These are phyloP conservation scores for Penicillium tannophilum DNA, from an alignment of 495 filamentous ascomycete species.

Conservation along the genomic window DNA sequence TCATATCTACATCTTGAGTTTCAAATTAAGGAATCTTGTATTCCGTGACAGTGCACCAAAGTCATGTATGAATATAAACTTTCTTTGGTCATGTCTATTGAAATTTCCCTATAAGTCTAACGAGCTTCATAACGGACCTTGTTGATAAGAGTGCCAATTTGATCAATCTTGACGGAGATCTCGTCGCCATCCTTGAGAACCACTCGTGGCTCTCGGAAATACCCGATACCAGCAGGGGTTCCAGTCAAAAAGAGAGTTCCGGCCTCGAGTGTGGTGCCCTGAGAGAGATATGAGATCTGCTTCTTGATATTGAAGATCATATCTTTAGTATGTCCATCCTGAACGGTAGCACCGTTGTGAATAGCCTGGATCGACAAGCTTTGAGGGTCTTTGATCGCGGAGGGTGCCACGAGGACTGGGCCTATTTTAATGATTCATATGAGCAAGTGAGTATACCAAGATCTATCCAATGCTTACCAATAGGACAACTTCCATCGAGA, in stretches of 20 bases:
- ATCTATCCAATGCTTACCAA: constrained; percentile 20
- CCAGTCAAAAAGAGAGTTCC: constrained; percentile 47
- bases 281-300: constrained; percentile 37
- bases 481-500: constrained; percentile 38
- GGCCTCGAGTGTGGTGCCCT: constrained; percentile 43
- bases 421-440: constrained; percentile 20
- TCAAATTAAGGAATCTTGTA: no score
- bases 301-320: constrained; percentile 39
- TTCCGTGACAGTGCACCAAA: no score
- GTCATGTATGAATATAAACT: background rate
- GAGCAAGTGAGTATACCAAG: background rate
- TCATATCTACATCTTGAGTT: no score
- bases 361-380: constrained; percentile 14
- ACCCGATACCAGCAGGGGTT: constrained; percentile 42
- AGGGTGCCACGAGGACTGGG: constrained; percentile 40
- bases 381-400: constrained; percentile 32
- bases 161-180: constrained; percentile 51
- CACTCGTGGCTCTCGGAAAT: constrained; percentile 45
- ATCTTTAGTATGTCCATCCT: constrained; percentile 24
- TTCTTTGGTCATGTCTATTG: constrained; percentile 28
- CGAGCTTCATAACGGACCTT: constrained; percentile 30
- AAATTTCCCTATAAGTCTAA: background rate
- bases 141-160: constrained; percentile 35
- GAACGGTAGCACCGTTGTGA: constrained; percentile 14
- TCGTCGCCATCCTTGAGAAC: constrained; percentile 55